Conservation (phyloP, 176 grass and related monocot genomes). For the Poa pratensis region DNA sequence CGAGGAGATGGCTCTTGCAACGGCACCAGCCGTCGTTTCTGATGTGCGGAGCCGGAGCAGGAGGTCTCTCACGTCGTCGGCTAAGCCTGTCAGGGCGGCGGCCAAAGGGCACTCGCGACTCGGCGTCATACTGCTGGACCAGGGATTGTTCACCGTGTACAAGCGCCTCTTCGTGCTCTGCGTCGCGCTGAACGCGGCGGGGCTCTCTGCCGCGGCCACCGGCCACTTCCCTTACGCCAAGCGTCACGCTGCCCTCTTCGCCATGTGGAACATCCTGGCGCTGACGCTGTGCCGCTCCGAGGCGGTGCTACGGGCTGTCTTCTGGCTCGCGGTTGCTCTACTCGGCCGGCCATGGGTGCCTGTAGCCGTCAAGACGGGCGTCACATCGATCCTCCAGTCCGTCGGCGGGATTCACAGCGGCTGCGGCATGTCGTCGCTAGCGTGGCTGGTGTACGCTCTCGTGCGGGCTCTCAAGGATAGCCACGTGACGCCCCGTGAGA, state of each 20-base stretch:
- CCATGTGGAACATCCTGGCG: conserved; percentile 75
- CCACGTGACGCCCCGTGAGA: conserved; percentile 35
- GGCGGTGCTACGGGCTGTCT: conserved; percentile 57
- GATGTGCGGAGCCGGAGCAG: not conserved
- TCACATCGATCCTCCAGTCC: conserved; percentile 65
- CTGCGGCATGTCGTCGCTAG: conserved; percentile 68
- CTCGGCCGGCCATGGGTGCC: conserved; percentile 58
- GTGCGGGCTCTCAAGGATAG: conserved; percentile 25
- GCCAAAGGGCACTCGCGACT: conserved; percentile 50
- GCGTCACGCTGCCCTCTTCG: conserved; percentile 52
- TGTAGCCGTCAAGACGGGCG: conserved; percentile 48
- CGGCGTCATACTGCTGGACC: conserved; percentile 61
- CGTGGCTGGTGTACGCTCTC: conserved; percentile 66
- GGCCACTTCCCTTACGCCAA: conserved; percentile 57
- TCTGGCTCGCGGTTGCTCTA: conserved; percentile 62
- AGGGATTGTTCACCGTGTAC: conserved; percentile 84
- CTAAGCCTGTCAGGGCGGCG: not conserved
- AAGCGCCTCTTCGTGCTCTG: conserved; percentile 66
- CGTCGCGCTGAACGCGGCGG: conserved; percentile 43
- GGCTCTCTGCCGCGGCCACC: conserved; percentile 42
- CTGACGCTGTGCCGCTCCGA: conserved; percentile 79
- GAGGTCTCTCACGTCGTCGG: not conserved
- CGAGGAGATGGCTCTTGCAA: conserved; percentile 40
- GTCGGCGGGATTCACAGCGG: conserved; percentile 74
- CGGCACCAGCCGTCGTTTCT: not conserved